Evolutionary conservation across 2,329 filamentous ascomycete species (phyloP).

Genomic region (Paramyrothecium roridum): DNA sequence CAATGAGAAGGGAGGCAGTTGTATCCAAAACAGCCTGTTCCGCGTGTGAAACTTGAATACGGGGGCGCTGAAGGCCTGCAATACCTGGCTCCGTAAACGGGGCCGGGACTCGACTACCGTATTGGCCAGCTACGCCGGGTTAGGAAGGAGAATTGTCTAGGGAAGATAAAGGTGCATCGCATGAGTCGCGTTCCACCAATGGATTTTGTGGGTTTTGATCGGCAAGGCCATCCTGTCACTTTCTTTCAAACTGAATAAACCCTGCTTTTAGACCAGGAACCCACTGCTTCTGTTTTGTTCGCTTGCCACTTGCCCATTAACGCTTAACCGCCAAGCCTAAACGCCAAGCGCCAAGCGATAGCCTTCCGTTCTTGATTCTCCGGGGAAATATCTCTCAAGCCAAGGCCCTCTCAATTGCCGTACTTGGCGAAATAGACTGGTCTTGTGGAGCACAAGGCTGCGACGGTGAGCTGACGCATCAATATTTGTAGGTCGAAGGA

Average conservation of each 20-base stretch:
- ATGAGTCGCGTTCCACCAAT: neutral
- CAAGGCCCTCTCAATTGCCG: neutral
- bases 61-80: too few relatives aligned
- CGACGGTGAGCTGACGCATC: neutral
- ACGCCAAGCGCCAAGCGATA: neutral
- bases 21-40: too few relatives aligned
- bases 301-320: neutral
- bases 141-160: neutral
- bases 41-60: too few relatives aligned
- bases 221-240: neutral
- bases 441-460: neutral
- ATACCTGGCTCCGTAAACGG: too few relatives aligned
- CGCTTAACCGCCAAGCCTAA: neutral
- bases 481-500: neutral
- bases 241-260: neutral
- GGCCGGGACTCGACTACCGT: too few relatives aligned
- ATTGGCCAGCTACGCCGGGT: too few relatives aligned
- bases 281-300: neutral
- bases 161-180: neutral
- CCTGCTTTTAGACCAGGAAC: neutral
- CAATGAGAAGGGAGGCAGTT: too few relatives aligned
- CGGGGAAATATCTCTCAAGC: neutral
- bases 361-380: neutral
- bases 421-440: neutral
- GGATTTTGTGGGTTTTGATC: neutral